Evolutionary conservation across 2,329 filamentous ascomycete genomes (phyloP).

Genomic region (Phialemonium atrogriseum): DNA sequence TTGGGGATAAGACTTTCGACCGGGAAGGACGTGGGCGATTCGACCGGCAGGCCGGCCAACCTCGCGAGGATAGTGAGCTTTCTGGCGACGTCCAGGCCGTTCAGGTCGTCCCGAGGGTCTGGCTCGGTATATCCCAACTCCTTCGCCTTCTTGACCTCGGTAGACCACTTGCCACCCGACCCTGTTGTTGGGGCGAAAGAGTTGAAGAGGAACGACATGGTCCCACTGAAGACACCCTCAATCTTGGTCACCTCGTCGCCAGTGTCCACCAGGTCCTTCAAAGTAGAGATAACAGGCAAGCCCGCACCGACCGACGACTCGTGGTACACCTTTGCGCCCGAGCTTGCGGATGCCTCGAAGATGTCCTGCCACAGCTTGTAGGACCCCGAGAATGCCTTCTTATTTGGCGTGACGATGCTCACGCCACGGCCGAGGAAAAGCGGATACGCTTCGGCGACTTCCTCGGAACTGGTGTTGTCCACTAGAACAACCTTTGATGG

Average conservation of each 20-base stretch:
- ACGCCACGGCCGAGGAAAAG: slow-evolving; percentile 72
- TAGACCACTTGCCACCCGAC: slow-evolving; percentile 74
- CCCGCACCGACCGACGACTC: slow-evolving; percentile 93
- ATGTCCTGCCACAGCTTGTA: slow-evolving; percentile 82
- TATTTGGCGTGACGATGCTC: slow-evolving; percentile 93
- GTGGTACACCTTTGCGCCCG: slow-evolving; percentile 81
- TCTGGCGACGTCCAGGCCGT: slow-evolving; percentile 83
- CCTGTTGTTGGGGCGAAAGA: slow-evolving; percentile 79
- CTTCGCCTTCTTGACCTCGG: slow-evolving; percentile 87
- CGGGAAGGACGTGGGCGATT: slow-evolving; percentile 81
- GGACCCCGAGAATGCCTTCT: slow-evolving; percentile 88
- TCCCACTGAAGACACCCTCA: slow-evolving; percentile 95
- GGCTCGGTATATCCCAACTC: slow-evolving; percentile 87
- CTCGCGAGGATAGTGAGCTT: slow-evolving; percentile 94
- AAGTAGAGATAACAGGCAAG: slow-evolving; percentile 83
- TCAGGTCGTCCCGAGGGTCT: slow-evolving; percentile 78
- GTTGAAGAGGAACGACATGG: slow-evolving; percentile 98
- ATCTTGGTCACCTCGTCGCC: slow-evolving; percentile 88
- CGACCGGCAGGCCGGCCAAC: slow-evolving; percentile 70
- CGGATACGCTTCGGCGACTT: slow-evolving; percentile 77
- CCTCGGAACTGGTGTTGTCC: slow-evolving; percentile 91
- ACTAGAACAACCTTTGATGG: slow-evolving; percentile 76
- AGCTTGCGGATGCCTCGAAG: slow-evolving; percentile 61
- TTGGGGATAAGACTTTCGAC: slow-evolving; percentile 89
- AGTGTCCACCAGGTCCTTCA: slow-evolving; percentile 90